phyloP scores from a whole-genome alignment of 176 grass and related monocot species.

The Zizania latifolia region DNA sequence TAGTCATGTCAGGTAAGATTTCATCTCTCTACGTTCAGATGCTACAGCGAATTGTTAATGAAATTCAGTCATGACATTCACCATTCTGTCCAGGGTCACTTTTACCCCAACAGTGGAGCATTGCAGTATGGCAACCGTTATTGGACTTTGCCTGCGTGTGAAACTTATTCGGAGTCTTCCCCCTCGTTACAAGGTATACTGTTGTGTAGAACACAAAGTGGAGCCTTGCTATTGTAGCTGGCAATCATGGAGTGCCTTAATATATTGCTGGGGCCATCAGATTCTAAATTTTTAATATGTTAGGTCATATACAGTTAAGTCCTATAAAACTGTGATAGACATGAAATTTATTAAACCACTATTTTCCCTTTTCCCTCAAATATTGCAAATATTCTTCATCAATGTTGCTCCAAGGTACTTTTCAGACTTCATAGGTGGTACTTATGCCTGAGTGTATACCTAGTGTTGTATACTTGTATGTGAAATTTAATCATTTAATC shows the following conservation, averaged over 20 bases:
- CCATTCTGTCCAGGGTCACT: slow-evolving; percentile 57
- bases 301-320: background rate
- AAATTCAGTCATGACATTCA: background rate
- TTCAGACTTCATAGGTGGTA: background rate
- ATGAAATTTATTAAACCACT: background rate
- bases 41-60: background rate
- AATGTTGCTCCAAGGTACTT: background rate
- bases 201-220: background rate
- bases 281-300: background rate
- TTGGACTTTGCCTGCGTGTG: slow-evolving; percentile 89
- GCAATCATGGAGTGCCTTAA: background rate
- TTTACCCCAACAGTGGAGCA: slow-evolving; percentile 96
- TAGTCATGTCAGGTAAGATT: slow-evolving; percentile 60
- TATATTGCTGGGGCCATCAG: background rate
- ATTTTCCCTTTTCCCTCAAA: background rate
- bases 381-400: background rate
- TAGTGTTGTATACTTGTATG: background rate
- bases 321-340: background rate
- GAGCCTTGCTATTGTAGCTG: background rate
- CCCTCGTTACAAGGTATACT: slow-evolving; percentile 77
- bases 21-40: background rate
- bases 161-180: slow-evolving; percentile 91
- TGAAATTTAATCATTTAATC: background rate
- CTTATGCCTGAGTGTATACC: background rate
- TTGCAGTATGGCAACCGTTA: slow-evolving; percentile 91